Evolutionary conservation across 345 rosid species (phyloP).

Genomic region (Mercurialis annua): DNA sequence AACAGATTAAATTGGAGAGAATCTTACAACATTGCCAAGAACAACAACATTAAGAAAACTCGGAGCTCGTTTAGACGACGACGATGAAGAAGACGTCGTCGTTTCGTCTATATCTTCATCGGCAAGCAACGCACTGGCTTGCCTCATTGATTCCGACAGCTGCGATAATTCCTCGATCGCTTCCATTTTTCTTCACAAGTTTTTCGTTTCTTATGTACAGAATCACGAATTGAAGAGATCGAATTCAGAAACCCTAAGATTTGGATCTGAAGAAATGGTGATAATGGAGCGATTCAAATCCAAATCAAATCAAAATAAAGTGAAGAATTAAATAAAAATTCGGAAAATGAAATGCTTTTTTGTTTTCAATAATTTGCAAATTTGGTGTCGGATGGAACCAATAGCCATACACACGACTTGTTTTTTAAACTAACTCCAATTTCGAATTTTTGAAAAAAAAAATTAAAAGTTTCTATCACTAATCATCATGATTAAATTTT

Average conservation of each 20-base stretch:
- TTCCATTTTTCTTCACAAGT: constrained; percentile 46
- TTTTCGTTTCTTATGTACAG: not conserved
- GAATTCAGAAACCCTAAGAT: constrained; percentile 15
- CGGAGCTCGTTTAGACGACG: constrained; percentile 55
- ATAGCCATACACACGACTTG: not conserved
- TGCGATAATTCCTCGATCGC: constrained; percentile 88
- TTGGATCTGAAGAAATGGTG: constrained; percentile 11
- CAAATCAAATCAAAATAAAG: not conserved
- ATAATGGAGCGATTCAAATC: not conserved
- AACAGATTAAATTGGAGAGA: not conserved
- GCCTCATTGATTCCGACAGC: constrained; percentile 90
- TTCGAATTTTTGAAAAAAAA: no score
- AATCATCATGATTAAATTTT: no score
- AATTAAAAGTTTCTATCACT: no score
- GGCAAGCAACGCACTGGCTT: constrained; percentile 82
- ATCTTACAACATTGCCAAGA: constrained; percentile 85
- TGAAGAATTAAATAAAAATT: no score
- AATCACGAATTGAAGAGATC: not conserved
- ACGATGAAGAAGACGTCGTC: constrained; percentile 33
- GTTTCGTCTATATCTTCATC: constrained; percentile 82
- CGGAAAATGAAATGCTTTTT: not conserved
- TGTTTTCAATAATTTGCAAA: not conserved
- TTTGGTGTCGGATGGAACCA: not conserved
- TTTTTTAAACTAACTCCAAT: not conserved
- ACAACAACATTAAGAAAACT: constrained; percentile 82